These are phyloP conservation scores for Musa beccarii DNA, from an alignment of 176 grass and related monocot species.

Conservation along the genomic window DNA sequence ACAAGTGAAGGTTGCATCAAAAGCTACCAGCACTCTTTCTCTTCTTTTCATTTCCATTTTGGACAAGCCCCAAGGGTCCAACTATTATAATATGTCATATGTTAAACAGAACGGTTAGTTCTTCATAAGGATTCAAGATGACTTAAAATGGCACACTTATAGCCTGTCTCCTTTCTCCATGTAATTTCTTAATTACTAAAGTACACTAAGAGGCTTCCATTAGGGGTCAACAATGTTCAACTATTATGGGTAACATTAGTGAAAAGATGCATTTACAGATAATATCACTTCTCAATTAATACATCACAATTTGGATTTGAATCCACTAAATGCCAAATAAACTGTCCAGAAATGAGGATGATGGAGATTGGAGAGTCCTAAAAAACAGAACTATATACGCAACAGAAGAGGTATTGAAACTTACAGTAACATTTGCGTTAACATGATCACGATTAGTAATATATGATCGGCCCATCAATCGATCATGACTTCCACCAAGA, in stretches of 20 bases:
- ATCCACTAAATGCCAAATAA: not conserved
- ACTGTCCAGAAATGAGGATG: not conserved
- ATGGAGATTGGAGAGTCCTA: not conserved
- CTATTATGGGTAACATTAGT: not conserved
- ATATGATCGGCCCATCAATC: constrained; percentile 66
- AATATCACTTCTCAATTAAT: not conserved
- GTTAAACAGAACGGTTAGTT: not conserved
- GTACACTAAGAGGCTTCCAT: not conserved
- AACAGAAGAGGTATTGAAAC: constrained; percentile 8
- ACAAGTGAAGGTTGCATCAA: not conserved
- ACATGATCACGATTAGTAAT: constrained; percentile 47
- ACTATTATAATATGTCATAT: not conserved
- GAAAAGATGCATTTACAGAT: not conserved
- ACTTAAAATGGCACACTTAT: not conserved
- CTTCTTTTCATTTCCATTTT: not conserved
- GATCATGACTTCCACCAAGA: constrained; percentile 64
- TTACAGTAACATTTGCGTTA: constrained; percentile 89
- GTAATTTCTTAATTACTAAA: not conserved
- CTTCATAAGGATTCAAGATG: too few species aligned
- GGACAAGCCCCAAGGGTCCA: not conserved
- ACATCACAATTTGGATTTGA: not conserved
- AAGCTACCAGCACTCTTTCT: not conserved
- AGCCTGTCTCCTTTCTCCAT: not conserved
- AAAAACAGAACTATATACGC: not conserved
- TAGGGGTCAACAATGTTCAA: not conserved